phyloP scores from a whole-genome alignment of 352 stramenopile genomes.

The Globisporangium solare region DNA sequence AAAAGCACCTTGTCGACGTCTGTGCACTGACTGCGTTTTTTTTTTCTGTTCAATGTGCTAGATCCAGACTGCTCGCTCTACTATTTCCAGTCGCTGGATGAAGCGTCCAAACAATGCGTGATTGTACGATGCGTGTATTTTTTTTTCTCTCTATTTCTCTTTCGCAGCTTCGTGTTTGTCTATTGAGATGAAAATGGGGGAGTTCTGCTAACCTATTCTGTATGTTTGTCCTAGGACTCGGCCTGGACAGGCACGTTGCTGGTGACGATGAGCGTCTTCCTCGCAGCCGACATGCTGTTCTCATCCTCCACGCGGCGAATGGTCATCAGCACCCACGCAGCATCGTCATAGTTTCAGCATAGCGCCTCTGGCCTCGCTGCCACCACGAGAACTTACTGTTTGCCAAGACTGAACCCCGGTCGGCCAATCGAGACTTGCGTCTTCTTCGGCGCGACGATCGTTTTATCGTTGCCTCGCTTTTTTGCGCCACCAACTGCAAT shows the following conservation, averaged over 20 bases:
- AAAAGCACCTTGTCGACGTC: background rate
- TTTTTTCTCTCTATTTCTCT: too few species aligned
- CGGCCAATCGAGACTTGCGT: slow-evolving; percentile 72
- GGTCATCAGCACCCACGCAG: too few species aligned
- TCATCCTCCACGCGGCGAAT: slow-evolving; percentile 14
- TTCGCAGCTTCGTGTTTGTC: background rate
- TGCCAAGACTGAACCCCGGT: slow-evolving; percentile 78
- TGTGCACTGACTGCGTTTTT: background rate
- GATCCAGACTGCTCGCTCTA: slow-evolving; percentile 58
- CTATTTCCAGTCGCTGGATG: slow-evolving; percentile 57
- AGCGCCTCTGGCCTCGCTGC: background rate
- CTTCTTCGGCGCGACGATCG: slow-evolving; percentile 67
- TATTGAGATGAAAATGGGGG: background rate
- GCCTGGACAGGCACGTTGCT: slow-evolving; percentile 32
- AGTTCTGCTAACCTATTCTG: background rate
- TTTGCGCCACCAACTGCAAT: slow-evolving; percentile 17
- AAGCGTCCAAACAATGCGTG: slow-evolving; percentile 34
- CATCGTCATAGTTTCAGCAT: too few species aligned
- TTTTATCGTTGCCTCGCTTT: slow-evolving; percentile 36
- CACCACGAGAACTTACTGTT: slow-evolving; percentile 28
- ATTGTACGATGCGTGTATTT: slow-evolving; percentile 33
- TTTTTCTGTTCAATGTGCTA: slow-evolving; percentile 15
- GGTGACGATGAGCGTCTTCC: slow-evolving; percentile 30
- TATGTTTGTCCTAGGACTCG: slow-evolving; percentile 20
- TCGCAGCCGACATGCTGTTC: slow-evolving; percentile 35